These are phyloP conservation scores for Raddia distichophylla DNA, from an alignment of 176 grass and related monocot species.

Conservation along the genomic window DNA sequence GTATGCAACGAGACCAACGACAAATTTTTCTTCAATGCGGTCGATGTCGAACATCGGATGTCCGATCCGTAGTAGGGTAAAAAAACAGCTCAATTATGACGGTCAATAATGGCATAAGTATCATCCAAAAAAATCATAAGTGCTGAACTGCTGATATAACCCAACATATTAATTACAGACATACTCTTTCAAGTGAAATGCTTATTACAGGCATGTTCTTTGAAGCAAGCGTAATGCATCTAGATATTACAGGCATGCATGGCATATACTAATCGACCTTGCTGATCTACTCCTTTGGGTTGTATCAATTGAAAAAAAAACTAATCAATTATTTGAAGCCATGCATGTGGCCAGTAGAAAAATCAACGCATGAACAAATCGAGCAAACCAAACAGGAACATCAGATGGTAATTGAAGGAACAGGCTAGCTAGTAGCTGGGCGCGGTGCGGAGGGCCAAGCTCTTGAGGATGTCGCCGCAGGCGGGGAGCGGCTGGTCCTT, in stretches of 20 bases:
- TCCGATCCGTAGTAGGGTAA: no score
- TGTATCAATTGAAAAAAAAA: background rate
- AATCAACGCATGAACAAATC: background rate
- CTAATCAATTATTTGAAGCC: background rate
- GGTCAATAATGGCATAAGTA: no score
- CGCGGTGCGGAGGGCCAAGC: background rate
- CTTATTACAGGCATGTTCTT: background rate
- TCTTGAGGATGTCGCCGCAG: constrained; percentile 41
- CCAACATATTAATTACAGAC: background rate
- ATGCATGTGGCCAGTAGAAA: background rate
- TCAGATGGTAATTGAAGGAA: background rate
- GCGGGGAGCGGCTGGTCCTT: constrained; percentile 30
- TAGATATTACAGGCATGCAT: background rate
- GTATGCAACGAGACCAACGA: no score
- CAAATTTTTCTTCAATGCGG: no score
- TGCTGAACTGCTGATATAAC: background rate
- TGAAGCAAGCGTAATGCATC: background rate
- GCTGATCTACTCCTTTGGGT: no score
- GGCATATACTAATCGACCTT: no score
- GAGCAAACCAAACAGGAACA: background rate
- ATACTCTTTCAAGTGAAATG: background rate
- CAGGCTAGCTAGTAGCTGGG: background rate
- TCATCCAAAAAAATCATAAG: no score
- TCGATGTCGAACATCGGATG: no score
- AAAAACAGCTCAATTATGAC: no score